Base-by-base conservation (phyloP, 2,329 filamentous ascomycete species). In the Furcasterigmium furcatum region DNA sequence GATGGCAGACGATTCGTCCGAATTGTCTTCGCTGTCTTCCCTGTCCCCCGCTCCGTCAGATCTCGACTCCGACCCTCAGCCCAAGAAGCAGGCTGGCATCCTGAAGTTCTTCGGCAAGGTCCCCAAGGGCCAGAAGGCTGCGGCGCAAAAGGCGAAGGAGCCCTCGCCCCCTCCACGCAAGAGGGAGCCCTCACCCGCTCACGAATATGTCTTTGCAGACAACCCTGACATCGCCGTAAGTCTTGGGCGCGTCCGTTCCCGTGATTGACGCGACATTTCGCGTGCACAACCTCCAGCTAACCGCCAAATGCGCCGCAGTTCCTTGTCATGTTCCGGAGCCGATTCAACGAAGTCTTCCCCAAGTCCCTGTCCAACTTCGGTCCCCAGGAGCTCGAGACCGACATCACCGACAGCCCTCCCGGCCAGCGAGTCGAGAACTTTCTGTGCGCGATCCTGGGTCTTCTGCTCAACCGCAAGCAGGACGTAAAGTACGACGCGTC, bases 391-490 rank as follows among this genome's bases (percentile, higher is more conserved):
- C 81, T 99, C 50, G 94, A 99, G 68, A 79, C 80, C 64, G 94
- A 94, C 43, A 80, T 96, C 43, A 82, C 85, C 50, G 88, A 92
- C 62, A 70, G 78, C 41, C 70, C 85, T 19, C 91, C 92, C 3
- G 89, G 91, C 57, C 85, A 95, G 59, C 85, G 91, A 60, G 85
- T 88, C 39, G 92, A 97, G 72, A 80, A 85, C 55, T 82, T 99
- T 47, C 76, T 99, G 21, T 99, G 95, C 73, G 91, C 91, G 51
- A 70, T 99, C 54, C 74, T 99, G 38, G 85, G 88, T 25, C 75
- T 99, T 57, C 81, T 96, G 45, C 76, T 99, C 59, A 99, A 99
- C 68, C 85, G 94, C 66, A 97, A 99, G 76, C 96, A 99, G 65
- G 91, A 96, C 70, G 88, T 97, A 63, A 96, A 99, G 94, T 97